A percentile compares a stretch with the other conserved stretches of the same genome.
phyloP scores from a whole-genome alignment of 768 basidiomycete genomes.

The Gyrodon lividus region DNA sequence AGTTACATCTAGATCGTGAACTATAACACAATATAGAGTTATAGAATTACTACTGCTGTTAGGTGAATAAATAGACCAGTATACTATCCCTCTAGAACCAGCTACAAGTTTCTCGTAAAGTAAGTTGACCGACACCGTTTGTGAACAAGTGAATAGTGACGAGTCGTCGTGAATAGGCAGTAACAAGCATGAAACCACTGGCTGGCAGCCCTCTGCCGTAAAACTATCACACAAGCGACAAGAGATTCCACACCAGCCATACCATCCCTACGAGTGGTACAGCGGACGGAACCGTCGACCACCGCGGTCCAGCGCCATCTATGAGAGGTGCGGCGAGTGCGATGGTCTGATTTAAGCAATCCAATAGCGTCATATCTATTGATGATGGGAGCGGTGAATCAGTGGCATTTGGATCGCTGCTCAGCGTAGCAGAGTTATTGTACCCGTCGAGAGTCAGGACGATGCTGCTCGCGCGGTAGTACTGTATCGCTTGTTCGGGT shows the following conservation, averaged over 20 bases:
- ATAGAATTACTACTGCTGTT: no score
- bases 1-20: no score
- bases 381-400: slow-evolving; percentile 51
- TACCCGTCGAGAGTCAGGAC: slow-evolving; percentile 64
- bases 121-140: no score
- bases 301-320: slow-evolving; percentile 30
- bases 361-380: slow-evolving; percentile 48
- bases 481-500: slow-evolving; percentile 62
- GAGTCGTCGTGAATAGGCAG: no score
- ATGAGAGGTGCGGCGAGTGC: slow-evolving; percentile 57
- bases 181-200: no score
- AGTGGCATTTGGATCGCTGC: slow-evolving; percentile 37
- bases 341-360: slow-evolving; percentile 64
- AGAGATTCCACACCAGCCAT: slow-evolving; percentile 18
- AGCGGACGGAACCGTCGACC: slow-evolving; percentile 4
- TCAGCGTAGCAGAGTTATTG: slow-evolving; percentile 57
- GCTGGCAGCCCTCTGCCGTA: no score
- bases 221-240: background rate
- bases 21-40: no score
- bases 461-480: slow-evolving; percentile 66
- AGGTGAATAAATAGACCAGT: no score
- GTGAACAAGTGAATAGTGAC: no score
- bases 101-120: no score
- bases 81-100: no score
- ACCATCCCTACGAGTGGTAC: slow-evolving; percentile 11